Base-by-base conservation (phyloP, 306 rosid species). In the Vigna reflexopilosa region DNA sequence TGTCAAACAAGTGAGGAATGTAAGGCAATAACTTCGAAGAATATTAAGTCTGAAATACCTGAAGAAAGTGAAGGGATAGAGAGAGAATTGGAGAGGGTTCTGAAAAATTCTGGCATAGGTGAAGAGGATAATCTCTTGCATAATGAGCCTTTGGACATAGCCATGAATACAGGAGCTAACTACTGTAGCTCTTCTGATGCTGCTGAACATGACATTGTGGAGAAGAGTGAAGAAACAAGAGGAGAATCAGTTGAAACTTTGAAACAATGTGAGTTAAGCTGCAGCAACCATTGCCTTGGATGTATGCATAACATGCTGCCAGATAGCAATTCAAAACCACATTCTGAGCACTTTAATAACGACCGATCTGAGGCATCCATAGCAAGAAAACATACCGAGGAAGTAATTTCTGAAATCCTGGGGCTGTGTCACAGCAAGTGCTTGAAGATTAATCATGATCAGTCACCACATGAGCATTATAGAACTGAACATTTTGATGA, bases 221-320 rank as follows among this genome's bases (percentile, higher is more conserved):
- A 58, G 34, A 67, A 82, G 78, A 61, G 70, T 50, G 84, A 84
- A 62, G 78, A 78, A 78, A 59, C 74, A 73, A 63, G 2, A 68
- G 78, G 69, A 28, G 83, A 77, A 51, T 61, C 80, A 38, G 67
- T 38, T 38, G 81, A 74, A 42, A 71, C 52, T 52, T 19, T 50
- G 12, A 67, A 42, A 24, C 45, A 70, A n/a, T 4, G 55, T 67
- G 85, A 70, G 72, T 67, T 58, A 67, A 32, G 45, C 56, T 64
- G 57, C 80, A 69, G 30, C 42, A 52, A 58, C 34, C 47, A 59
- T 73, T 58, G 63, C 49, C 9, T 22, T 69, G 78, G 63, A 70
- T 77, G 32, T 72, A 75, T 58, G 78, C 68, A 85, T 48, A 55
- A 66, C 61, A 74, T 78, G 77, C 58, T 63, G 13, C 69, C 50